Evolutionary conservation across 148 eudicot species (phyloP), one percentile per base, ranked within the genome.

Genomic region (Vaccinium myrtillus): DNA sequence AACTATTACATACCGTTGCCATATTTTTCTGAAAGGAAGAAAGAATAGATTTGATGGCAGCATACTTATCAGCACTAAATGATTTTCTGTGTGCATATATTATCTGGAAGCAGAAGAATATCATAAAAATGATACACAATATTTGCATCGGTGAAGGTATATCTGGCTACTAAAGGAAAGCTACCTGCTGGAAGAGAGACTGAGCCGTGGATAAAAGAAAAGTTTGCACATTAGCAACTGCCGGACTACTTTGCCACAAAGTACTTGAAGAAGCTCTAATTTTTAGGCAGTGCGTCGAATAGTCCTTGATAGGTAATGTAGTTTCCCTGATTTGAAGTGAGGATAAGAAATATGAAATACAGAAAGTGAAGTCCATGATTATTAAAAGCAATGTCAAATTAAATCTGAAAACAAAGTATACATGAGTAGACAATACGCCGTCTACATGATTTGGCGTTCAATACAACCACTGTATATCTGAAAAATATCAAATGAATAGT

Each of bases 181-280:
- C 55, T 89, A 96, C 98, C 98, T 93, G 95, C 82, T 91, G 93
- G 83, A 97, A 92, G 83, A 97, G 89, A 84, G 87, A 89, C 77
- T 85, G 93, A 78, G 94, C 98, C 78, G 89, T 85, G 82, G 86
- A 85, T 46, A 90, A 61, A 75, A 97, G 91, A 84, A 91, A 92
- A 75, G 61, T 82, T 51, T 87, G 82, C 53, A 87, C 85, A 74
- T 91, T 83, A 58, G 81, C 67, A 59, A 77, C 85, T 16, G 86
- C 87, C 6, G 88, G 84, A 84, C 84, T 59, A 84, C 92, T 90
- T 48, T 74, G 90, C 94, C 97, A 95, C 83, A 97, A 85, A 90
- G 84, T 88, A 61, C 87, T 78, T 25, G 98, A 93, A 59, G 91
- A 91, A 79, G 85, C 94, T 87, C 94, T 91, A 59, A 94, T 90